These are phyloP conservation scores for Kregervanrija pseudodelftensis DNA, from an alignment of 805 yeast species.

Conservation along the genomic window DNA sequence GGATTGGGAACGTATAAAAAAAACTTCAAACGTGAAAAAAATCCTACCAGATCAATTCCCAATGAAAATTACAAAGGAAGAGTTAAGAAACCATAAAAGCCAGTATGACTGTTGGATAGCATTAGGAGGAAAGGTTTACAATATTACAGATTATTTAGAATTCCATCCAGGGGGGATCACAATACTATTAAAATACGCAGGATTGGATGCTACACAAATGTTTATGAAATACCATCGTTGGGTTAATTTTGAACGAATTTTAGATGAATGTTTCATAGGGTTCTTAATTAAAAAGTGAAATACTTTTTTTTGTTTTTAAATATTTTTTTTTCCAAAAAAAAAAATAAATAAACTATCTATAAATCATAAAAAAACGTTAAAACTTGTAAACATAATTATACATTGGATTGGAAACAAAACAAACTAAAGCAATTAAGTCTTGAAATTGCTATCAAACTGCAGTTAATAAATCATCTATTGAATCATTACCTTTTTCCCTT, in stretches of 20 bases:
- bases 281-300: slow-evolving; percentile 22
- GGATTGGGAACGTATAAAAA: slow-evolving; percentile 71
- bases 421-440: background rate
- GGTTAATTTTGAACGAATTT: slow-evolving; percentile 82
- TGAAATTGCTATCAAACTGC: no score
- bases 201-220: slow-evolving; percentile 70
- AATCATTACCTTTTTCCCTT: background rate
- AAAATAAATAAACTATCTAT: background rate
- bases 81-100: slow-evolving; percentile 51
- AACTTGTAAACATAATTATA: background rate
- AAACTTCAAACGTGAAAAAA: slow-evolving; percentile 46
- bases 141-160: slow-evolving; percentile 72
- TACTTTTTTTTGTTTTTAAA: no score
- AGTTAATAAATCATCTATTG: background rate
- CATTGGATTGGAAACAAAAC: background rate
- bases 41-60: slow-evolving; percentile 43
- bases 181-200: slow-evolving; percentile 73
- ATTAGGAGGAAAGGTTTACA: slow-evolving; percentile 73
- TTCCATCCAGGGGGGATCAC: slow-evolving; percentile 93
- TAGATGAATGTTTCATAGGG: slow-evolving; percentile 76
- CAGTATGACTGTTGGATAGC: slow-evolving; percentile 78
- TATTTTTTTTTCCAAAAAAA: background rate
- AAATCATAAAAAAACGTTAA: no score
- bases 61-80: slow-evolving; percentile 46
- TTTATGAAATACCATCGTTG: slow-evolving; percentile 61